Evolutionary conservation across 129 eudicot species (phyloP), one percentile per base, ranked within the genome.

Genomic region (Artemisia argyi): DNA sequence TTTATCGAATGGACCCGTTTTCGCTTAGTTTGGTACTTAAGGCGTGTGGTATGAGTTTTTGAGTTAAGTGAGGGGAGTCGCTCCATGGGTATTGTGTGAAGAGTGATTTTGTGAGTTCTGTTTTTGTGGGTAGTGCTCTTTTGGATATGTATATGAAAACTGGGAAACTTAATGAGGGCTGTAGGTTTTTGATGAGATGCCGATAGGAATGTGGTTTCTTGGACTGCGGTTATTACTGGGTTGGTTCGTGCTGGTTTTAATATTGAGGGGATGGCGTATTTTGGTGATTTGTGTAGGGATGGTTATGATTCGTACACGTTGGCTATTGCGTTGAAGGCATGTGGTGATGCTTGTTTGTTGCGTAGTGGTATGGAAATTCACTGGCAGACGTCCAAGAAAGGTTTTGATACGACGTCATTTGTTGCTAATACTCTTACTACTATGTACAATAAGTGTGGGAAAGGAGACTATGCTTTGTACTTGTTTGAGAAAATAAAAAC

Each of bases 151-250:
- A 94, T 63, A 86, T 76, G 73, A 94, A 94, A 79, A 66, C 56
- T 16, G 85, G 91, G 49, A 84, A 78, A 74, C 69, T 86, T 62
- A 3, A 46, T 19, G 91, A 85, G 72, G 87, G 96, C 42, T 80
- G 97, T 79, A 68, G 69, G 79, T 88, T 30, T 94, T 94, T 81
- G 93, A 84, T 39, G 93, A 88, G 74, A 94, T 94, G 96, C 96
- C 87, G 12, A 76, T 80, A n/a, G 91, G 58, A 94, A 88, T 77
- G 96, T 90, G 6, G 97, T 94, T 63, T 90, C 93, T 47, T 94
- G 98, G 97, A 94, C 97, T 26, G 89, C 98, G 32, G 71, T 90
- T 42, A 90, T 94, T 67, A 86, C 98, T 7, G 98, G 97, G 55
- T 80, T 90, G 73, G 97, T 87, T 68, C 79, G 71, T 47, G n/a